These are phyloP conservation scores for Hyaloscypha hepaticicola DNA, from an alignment of 495 filamentous ascomycete species.

Conservation along the genomic window DNA sequence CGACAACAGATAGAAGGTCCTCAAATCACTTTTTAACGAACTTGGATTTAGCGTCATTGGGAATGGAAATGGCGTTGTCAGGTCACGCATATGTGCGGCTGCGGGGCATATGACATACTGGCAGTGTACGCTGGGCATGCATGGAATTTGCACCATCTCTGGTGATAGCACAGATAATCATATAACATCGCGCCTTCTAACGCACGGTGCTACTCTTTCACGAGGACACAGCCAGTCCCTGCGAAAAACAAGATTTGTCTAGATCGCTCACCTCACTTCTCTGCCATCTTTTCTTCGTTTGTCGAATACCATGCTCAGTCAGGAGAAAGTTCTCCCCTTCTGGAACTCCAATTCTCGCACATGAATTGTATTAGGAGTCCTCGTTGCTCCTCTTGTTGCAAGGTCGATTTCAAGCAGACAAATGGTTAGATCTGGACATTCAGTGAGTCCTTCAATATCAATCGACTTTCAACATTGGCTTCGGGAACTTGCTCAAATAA, in stretches of 20 bases:
- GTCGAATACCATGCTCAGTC: no score
- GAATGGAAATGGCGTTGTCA: constrained; percentile 6
- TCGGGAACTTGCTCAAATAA: background rate
- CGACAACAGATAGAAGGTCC: background rate
- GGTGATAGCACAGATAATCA: background rate
- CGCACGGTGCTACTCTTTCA: background rate
- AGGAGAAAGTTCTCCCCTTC: no score
- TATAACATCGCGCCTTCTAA: background rate
- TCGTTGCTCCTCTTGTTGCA: no score
- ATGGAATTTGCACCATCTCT: background rate
- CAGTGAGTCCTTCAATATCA: no score
- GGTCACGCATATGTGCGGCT: background rate
- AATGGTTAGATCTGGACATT: no score
- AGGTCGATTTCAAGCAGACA: no score
- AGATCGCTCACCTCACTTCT: no score
- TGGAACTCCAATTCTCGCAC: no score
- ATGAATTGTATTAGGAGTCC: no score
- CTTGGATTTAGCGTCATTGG: constrained; percentile 30
- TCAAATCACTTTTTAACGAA: constrained; percentile 5
- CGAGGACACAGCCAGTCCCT: background rate
- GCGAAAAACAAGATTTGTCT: background rate
- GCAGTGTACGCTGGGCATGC: background rate
- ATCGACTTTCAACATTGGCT: no score
- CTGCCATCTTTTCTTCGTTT: background rate
- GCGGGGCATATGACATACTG: no score